These are phyloP conservation scores for Bonia amplexicaulis DNA, from an alignment of 176 grass and related monocot species.

Conservation along the genomic window DNA sequence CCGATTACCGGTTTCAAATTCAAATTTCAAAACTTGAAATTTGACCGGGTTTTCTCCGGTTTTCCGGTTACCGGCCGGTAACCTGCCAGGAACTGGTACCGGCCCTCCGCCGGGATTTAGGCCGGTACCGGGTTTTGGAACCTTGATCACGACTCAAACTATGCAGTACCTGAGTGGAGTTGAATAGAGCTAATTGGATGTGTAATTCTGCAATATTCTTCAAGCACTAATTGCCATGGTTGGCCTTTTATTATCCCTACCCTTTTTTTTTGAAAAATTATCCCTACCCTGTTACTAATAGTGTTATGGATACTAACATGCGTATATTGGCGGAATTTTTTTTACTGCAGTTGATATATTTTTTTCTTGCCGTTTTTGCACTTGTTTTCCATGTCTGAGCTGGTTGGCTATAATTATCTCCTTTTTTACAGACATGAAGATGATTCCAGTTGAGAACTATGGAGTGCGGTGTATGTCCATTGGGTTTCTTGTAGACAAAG, in stretches of 20 bases:
- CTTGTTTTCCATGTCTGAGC: background rate
- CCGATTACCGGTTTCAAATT: no score
- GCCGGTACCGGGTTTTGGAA: no score
- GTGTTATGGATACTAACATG: background rate
- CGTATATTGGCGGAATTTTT: background rate
- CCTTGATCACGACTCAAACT: background rate
- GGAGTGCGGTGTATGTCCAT: slow-evolving; percentile 92
- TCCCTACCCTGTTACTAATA: background rate
- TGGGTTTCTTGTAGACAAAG: slow-evolving; percentile 94
- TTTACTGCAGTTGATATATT: background rate
- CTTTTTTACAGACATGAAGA: slow-evolving; percentile 72
- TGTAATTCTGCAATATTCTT: background rate
- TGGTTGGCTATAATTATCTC: background rate
- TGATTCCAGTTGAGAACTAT: slow-evolving; percentile 93
- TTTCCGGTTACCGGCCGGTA: no score
- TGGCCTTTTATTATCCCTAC: background rate
- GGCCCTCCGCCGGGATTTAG: no score
- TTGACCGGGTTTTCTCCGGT: no score
- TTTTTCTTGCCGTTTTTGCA: background rate
- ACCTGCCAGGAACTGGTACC: no score
- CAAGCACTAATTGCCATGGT: background rate
- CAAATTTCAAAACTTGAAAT: no score
- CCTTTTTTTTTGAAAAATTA: no score
- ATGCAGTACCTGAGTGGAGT: background rate
- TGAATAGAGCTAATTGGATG: background rate